phyloP scores from a whole-genome alignment of 352 stramenopile species.

The Globisporangium parvum region DNA sequence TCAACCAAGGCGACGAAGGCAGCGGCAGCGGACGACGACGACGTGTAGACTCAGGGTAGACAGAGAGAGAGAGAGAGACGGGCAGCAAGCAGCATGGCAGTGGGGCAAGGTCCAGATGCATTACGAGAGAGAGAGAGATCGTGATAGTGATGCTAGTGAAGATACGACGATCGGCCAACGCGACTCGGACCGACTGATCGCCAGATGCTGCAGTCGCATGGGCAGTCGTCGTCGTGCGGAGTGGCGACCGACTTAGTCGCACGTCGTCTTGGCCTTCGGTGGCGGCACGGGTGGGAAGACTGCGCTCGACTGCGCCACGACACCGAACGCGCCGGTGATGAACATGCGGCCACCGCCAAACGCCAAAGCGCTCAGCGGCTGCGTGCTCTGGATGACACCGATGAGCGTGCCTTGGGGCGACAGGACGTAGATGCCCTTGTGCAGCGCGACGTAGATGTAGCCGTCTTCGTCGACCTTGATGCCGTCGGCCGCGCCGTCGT shows the following conservation, averaged over 20 bases:
- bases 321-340: slow-evolving; percentile 55
- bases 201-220: not conserved
- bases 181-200: not conserved
- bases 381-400: slow-evolving; percentile 45
- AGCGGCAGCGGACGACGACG: slow-evolving; percentile 6
- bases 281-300: slow-evolving; percentile 22
- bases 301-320: slow-evolving; percentile 57
- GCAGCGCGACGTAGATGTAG: slow-evolving; percentile 68
- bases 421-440: slow-evolving; percentile 76
- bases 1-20: slow-evolving; percentile 15
- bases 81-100: not conserved
- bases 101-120: not conserved
- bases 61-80: not conserved
- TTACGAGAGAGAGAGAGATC: not conserved
- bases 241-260: slow-evolving; percentile 5
- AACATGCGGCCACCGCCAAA: slow-evolving; percentile 74
- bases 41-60: slow-evolving; percentile 10
- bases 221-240: not conserved
- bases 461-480: slow-evolving; percentile 72
- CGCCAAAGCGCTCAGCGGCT: slow-evolving; percentile 48
- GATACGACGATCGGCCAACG: not conserved
- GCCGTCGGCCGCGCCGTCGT: slow-evolving; percentile 53
- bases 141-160: not conserved
- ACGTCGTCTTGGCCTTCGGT: slow-evolving; percentile 37
- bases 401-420: slow-evolving; percentile 44